Evolutionary conservation across 768 basidiomycete species (phyloP).

Genomic region (Cystofilobasidium ferigula): DNA sequence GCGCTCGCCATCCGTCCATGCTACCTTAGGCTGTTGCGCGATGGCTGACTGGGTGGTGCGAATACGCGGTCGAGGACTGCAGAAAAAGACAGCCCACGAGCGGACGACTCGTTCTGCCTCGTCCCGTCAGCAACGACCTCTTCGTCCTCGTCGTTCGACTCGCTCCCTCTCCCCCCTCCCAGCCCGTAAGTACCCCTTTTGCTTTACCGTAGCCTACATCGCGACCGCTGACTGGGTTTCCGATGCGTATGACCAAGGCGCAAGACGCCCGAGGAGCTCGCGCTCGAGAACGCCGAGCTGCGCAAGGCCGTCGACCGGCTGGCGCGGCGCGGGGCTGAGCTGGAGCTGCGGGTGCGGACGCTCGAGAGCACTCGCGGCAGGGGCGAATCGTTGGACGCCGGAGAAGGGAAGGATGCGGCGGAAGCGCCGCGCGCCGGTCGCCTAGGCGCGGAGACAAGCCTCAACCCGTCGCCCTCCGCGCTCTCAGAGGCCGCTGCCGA

Average conservation of each 20-base stretch:
- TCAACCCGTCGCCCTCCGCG: no score
- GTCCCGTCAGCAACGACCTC: constrained; percentile 1
- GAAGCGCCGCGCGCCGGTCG: no score
- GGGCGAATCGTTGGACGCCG: no score
- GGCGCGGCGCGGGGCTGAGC: background rate
- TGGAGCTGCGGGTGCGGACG: background rate
- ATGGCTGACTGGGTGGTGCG: no score
- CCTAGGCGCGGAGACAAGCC: no score
- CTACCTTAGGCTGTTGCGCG: background rate
- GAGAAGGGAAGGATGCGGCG: no score
- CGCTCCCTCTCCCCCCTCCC: background rate
- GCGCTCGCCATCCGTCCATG: background rate
- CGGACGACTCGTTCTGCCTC: constrained; percentile 15
- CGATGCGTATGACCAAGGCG: background rate
- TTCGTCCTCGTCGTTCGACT: background rate
- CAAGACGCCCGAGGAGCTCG: constrained; percentile 20
- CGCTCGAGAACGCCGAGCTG: constrained; percentile 7
- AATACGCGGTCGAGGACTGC: no score
- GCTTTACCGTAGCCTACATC: background rate
- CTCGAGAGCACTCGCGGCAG: no score
- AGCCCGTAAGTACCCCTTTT: background rate
- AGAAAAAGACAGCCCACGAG: background rate
- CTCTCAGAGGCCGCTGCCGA: background rate
- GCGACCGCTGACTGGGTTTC: background rate
- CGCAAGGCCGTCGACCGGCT: background rate